Base-by-base conservation (phyloP, 1,139 yeast genomes). In the Suhomyces kunorum region DNA sequence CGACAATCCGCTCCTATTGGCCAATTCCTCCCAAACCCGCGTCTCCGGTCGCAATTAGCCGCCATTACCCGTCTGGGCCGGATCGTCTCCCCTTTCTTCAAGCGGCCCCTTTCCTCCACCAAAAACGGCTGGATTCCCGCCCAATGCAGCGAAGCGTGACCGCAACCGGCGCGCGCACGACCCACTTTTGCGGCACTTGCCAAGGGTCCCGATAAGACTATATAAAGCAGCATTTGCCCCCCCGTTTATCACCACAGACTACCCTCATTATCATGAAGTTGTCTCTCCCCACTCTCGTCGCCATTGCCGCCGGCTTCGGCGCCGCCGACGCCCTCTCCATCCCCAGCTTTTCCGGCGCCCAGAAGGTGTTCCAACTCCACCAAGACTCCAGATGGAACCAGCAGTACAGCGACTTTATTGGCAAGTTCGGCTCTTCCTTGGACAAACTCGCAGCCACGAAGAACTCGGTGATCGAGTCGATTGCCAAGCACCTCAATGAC, bases 401-500 rank as follows among this genome's bases (percentile, higher is more conserved):
- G 18, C 49, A 48, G 18, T 54, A 50, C 46, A 51, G 46, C 33
- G 40, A 48, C 30, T 43, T 53, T 33, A 47, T 53, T 27, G 48
- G 51, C 23, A 37, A 51, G 22, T 43, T 55, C 22, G 53, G 44
- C 14, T 44, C 56, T 30, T 52, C 57, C 29, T 30, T 36, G 28
- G 48, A 53, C 28, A 36, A 51, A 22, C 44, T 55, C 23, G 53
- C 44, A 13, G 43, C 56, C 31, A 53, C 58, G 28, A 53, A 52
- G 38, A 54, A 58, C 35, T 51, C 48, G 26, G 51, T 68, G 11
- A 42, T 68, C 27, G 56, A 55, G 28, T 51, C 66, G 36, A 61
- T 71, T 46, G 61, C 74, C 28, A 55, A 58, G 46, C 62, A 59
- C 34, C 58, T 81, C 54, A 71, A 76, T 39, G 72, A 75, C 50